Conservation (phyloP, 257 asterid species). For the Solanum bulbocastanum region DNA sequence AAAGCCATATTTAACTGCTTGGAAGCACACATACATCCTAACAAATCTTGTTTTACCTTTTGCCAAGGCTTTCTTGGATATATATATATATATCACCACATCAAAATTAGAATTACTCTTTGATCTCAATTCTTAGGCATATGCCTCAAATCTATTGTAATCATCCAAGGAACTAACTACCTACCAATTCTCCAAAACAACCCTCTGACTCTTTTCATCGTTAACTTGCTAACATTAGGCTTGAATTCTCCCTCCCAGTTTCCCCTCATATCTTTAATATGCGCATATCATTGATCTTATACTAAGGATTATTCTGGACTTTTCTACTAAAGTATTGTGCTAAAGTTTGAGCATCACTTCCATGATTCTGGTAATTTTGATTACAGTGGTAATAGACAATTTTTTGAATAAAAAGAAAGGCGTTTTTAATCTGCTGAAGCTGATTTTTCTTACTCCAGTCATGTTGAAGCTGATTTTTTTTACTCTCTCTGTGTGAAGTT, state of each 20-base stretch:
- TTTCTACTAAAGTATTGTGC: neutral
- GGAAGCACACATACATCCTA: neutral
- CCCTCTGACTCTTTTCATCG: neutral
- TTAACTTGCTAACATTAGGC: neutral
- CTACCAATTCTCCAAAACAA: neutral
- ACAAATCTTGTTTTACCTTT: neutral
- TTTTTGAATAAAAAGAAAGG: too few species aligned
- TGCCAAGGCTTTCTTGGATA: neutral
- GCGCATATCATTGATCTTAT: neutral
- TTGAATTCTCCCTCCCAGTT: neutral
- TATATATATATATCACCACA: neutral
- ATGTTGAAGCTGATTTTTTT: too few species aligned
- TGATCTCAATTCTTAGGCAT: neutral
- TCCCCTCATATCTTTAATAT: neutral
- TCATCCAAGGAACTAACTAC: neutral
- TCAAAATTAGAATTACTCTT: neutral
- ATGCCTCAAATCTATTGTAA: neutral
- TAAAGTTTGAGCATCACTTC: neutral
- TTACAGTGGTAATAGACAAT: neutral
- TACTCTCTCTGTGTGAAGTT: too few species aligned
- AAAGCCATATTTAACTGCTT: neutral
- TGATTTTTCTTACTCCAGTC: too few species aligned
- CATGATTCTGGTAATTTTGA: neutral
- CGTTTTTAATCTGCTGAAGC: too few species aligned
- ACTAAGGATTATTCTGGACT: neutral